Base-by-base conservation (phyloP, 78 protist species). In the Creolimax fragrantissima region DNA sequence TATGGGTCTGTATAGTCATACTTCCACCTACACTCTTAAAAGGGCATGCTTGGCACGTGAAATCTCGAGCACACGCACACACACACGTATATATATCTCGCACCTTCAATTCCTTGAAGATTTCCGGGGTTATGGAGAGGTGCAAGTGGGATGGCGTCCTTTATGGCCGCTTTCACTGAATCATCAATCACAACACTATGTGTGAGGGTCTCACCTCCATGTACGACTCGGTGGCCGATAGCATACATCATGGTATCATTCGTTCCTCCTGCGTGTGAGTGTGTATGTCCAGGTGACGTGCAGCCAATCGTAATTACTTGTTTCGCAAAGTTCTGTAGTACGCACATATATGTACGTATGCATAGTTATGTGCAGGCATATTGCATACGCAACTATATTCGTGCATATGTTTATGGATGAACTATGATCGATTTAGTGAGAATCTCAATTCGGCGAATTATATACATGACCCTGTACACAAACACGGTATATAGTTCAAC, bases 61-160 rank as follows among this genome's bases (percentile, higher is more conserved):
- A 2, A 83, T 41, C 5, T 39, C 5, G 1, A 6, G 37, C 5
- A 5, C 86, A 83, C 86, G 37, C 86, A 2, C 86, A 83, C 86
- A 83, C 86, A 2, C 86, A 17, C 86, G 37, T 41, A 5, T 17
- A 58, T 41, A 83, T 41, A 83, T 35, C 0, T 39, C 86, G 5
- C 35, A 83, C 86, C 89, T 17, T 85, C 89, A 66, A 92, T 86
- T 24, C 88, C 91, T 3, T 58, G 43, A 41, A 92, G 86, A 84
- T 67, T 81, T 11, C 91, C 43, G 2, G 94, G 94, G 42, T 92
- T 92, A 88, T 92, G 94, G 2, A 92, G 91, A 35, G 94, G 94
- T 6, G 94, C 94, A 41, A 88, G 94, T 2, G 81, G 42, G 5
- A 47, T 35, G 66, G 3, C 3, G 2, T 67, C 41, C 32, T 86